A percentile compares a stretch with the other conserved stretches of the same genome.
Evolutionary conservation across 2,329 filamentous ascomycete genomes (phyloP).

Genomic region (Xylaria sp.): DNA sequence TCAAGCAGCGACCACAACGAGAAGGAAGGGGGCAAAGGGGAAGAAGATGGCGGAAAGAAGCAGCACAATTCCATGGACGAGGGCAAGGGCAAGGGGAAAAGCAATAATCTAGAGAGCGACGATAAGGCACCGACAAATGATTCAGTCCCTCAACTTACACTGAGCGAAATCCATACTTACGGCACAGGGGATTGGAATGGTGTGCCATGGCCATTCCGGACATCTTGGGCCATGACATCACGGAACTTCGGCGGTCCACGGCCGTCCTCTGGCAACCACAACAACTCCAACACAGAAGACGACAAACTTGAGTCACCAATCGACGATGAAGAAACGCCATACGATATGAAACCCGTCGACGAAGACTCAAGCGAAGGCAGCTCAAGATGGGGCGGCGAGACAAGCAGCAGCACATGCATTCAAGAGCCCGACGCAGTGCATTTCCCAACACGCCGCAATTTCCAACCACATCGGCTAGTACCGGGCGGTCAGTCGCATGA

Average conservation of each 20-base stretch:
- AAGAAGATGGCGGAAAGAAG: slow-evolving; percentile 6
- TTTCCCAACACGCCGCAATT: neutral
- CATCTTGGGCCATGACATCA: slow-evolving; percentile 7
- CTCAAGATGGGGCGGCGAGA: slow-evolving; percentile 3
- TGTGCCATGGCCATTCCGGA: slow-evolving; percentile 15
- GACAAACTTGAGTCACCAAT: neutral
- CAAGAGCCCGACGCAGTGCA: slow-evolving; percentile 8
- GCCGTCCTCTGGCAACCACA: neutral
- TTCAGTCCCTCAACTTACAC: neutral
- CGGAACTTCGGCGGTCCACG: neutral
- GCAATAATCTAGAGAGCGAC: neutral
- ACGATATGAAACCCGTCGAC: neutral
- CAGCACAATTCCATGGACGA: neutral
- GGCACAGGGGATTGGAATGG: slow-evolving; percentile 9
- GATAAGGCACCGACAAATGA: neutral
- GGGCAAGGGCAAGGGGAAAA: slow-evolving; percentile 6
- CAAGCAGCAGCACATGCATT: slow-evolving; percentile 8
- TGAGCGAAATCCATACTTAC: slow-evolving; percentile 3
- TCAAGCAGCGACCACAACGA: slow-evolving; percentile 3
- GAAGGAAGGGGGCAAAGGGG: slow-evolving; percentile 10
- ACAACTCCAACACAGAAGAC: slow-evolving; percentile 1
- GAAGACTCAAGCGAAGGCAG: slow-evolving; percentile 9
- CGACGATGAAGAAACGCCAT: neutral
- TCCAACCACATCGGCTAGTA: neutral
- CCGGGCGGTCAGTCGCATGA: neutral